Evolutionary conservation across 768 basidiomycete genomes (phyloP), one percentile per base, ranked within the genome.

Genomic region (Sporobolomyces phaffii): DNA sequence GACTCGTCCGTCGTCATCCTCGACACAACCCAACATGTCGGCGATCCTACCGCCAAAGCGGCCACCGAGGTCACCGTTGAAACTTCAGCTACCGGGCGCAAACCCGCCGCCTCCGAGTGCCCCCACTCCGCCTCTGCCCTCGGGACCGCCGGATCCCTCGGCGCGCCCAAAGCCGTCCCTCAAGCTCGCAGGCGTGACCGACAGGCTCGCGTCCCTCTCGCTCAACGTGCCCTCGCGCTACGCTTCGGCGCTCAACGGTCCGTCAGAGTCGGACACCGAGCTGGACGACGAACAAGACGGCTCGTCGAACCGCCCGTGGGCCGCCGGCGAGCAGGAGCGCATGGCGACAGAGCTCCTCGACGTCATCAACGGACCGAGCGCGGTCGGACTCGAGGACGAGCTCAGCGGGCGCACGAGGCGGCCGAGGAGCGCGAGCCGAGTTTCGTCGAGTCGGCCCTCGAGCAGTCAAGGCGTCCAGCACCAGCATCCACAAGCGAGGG

Each of bases 271-370:
- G 18, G 70, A 69, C n/a, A 38, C 66, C 9, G 66, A 68, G 26
- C 41, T 48, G 57, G 71, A 72, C 36, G 71, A 68, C 31, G 67
- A 72, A 34, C 63, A 68, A 18, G 67, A 68, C 53, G 47, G 52
- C 2, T 53, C n/a, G n/a, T n/a, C 54, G 34, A 44, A 60, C n/a
- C 59, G 63, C 0, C 66, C 58, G 15, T 70, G 69, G 64, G 64
- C 33, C 0, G 38, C 29, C 3, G 70, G 66, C 26, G 70, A 68
- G 31, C 69, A 68, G 50, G 65, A 72, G 45, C 36, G 70, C 5
- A 68, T 68, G 63, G 70, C 66, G 2, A 63, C 56, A 24, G 71
- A 72, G 31, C 45, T 72, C 2, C 57, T 65, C 38, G 49, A 72
- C 22, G 71, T 65, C 5, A 72, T 72, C 60, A 64, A 64, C 13